Percentiles rank a stretch among this genome's conserved stretches.
Conservation (phyloP, 2,329 filamentous ascomycete genomes). For the Cytospora schulzeri region DNA sequence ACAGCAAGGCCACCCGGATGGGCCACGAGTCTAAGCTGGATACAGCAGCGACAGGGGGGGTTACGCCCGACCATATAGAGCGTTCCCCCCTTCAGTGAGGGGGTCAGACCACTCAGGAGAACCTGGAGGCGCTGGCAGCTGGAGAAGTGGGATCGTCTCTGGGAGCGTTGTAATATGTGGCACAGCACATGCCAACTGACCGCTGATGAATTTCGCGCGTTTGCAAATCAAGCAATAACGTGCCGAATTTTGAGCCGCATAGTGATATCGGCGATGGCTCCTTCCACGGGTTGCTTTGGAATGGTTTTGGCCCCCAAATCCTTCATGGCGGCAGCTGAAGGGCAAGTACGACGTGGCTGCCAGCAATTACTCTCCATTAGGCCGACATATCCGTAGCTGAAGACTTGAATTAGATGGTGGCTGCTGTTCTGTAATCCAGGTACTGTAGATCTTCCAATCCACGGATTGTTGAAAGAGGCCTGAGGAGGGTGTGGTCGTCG, state of each 20-base stretch:
- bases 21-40: constrained; percentile 10
- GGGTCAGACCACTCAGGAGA: constrained; percentile 21
- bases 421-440: neutral
- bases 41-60: constrained; percentile 11
- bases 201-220: neutral
- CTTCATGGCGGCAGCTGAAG: neutral
- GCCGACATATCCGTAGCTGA: neutral
- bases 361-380: neutral
- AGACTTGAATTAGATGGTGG: neutral
- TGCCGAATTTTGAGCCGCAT: constrained; percentile 23
- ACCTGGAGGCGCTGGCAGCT: neutral
- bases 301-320: constrained; percentile 9
- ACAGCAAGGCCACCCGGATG: constrained; percentile 4
- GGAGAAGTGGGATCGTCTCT: constrained; percentile 8
- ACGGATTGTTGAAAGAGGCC: neutral
- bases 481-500: neutral
- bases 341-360: neutral
- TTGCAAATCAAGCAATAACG: neutral
- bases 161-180: constrained; percentile 14
- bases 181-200: constrained; percentile 23
- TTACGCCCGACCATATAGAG: constrained; percentile 13
- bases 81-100: constrained; percentile 14
- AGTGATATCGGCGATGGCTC: constrained; percentile 18
- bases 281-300: neutral
- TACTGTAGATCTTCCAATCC: neutral